A percentile compares a stretch with the other conserved stretches of the same genome.
Evolutionary conservation across 495 filamentous ascomycete species (phyloP).

Genomic region (Annulohypoxylon bovei): DNA sequence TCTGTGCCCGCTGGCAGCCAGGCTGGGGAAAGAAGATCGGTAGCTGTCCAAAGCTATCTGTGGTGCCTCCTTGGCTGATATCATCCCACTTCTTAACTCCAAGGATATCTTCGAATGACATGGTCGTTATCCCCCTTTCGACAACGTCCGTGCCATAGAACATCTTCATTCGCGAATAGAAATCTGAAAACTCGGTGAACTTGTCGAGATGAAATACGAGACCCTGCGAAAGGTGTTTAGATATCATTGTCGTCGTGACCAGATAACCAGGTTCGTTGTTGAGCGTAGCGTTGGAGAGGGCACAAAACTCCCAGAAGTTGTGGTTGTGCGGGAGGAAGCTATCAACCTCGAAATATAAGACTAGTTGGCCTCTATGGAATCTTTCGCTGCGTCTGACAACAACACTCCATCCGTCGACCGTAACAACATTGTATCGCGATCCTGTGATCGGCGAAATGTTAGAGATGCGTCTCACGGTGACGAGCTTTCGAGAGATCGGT

Average conservation of each 20-base stretch:
- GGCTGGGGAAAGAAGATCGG: slow-evolving; percentile 4
- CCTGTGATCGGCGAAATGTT: neutral
- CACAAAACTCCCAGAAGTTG: neutral
- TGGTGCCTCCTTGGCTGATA: neutral
- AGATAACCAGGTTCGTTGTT: neutral
- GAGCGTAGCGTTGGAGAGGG: neutral
- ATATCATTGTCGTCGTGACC: neutral
- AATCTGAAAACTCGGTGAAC: neutral
- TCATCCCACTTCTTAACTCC: neutral
- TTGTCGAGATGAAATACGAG: neutral
- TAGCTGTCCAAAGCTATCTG: neutral
- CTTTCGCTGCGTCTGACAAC: neutral
- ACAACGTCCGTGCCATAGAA: neutral
- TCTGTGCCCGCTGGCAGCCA: neutral
- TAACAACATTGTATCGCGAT: neutral
- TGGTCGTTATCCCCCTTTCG: neutral
- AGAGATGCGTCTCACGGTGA: neutral
- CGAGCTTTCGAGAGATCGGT: neutral
- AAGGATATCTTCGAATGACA: neutral
- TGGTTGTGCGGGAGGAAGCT: neutral
- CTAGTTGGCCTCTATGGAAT: neutral
- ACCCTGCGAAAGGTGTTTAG: neutral
- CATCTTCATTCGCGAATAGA: neutral
- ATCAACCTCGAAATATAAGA: neutral
- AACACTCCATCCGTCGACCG: slow-evolving; percentile 1